Evolutionary conservation across 495 filamentous ascomycete genomes (phyloP), one percentile per base, ranked within the genome.

Genomic region (Penicillium maclennaniae): DNA sequence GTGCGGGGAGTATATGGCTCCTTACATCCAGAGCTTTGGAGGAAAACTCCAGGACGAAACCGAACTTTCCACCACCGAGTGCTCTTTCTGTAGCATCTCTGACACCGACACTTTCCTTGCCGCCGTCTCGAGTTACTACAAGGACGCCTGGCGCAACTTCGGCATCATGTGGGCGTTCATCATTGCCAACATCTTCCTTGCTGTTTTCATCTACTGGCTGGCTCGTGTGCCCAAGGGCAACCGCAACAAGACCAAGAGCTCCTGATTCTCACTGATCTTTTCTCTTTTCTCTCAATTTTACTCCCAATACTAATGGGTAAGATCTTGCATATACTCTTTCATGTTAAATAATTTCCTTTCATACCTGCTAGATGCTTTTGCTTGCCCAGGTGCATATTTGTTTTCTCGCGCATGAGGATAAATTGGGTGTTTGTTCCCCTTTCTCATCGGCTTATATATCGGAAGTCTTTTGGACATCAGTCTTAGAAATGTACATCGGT

Each of bases 191-290:
- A 74, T 91, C 62, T 60, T 65, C 31, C 82, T 65, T 26, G 89
- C 88, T 0, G 73, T 92, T 10, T 72, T 74, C 49, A 73, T 95
- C 39, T 95, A 93, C 79, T 95, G 86, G 85, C 70, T 90, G 50
- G 82, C 81, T 17, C 74, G 90, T 42, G 86, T 95, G 45, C 87
- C 87, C 16, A 92, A 91, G 81, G 65, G 62, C 21, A 66, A 59
- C 34, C 68, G 65, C 48, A 34, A 1, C 31, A 34, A 34, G 31
- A 60, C 49, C 28, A 43, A 52, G 48, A 57, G 58, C 20, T 48
- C 47, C 38, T 41, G n/a, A 23, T 51, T 45, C n/a, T 47, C 15
- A 14, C 16, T 15, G 43, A 26, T 49, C 34, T 46, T 36, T 51
- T 54, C 19, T n/a, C 15, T 9, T 38, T 34, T 46, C 31, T 51